phyloP scores from a whole-genome alignment of 2,329 filamentous ascomycete species.

The Penicillium sp. region DNA sequence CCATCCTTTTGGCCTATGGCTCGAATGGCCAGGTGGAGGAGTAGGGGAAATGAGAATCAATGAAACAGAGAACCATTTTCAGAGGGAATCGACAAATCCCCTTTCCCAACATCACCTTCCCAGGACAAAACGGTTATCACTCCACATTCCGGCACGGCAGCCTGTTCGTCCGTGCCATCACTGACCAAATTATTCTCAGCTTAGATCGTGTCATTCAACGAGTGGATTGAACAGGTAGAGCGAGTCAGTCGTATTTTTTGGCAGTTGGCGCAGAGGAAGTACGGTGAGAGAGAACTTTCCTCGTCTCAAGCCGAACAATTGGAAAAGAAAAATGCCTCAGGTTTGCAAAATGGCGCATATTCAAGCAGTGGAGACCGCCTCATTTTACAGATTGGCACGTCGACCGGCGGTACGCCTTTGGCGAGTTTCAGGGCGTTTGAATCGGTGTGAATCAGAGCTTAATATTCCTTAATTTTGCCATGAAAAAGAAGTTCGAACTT shows the following conservation, averaged over 20 bases:
- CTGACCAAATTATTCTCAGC: neutral
- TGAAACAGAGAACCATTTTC: neutral
- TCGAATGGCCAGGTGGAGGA: neutral
- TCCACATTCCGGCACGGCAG: neutral
- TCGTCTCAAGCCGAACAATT: constrained; percentile 16
- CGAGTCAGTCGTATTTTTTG: neutral
- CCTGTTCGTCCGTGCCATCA: neutral
- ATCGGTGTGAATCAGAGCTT: constrained; percentile 17
- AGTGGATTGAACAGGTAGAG: neutral
- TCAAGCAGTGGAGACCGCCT: constrained; percentile 13
- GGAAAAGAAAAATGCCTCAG: constrained; percentile 30
- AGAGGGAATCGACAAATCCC: neutral
- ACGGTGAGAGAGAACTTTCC: neutral
- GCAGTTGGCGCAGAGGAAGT: neutral
- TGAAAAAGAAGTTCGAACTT: neutral
- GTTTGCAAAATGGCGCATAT: constrained; percentile 29
- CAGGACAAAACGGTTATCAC: neutral
- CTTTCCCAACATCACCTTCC: neutral
- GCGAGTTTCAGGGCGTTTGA: constrained; percentile 4
- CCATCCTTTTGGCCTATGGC: too few species aligned
- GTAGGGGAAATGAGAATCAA: too few species aligned
- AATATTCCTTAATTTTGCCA: constrained; percentile 21
- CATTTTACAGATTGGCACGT: neutral
- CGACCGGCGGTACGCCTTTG: neutral
- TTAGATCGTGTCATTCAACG: neutral